Evolutionary conservation across 306 rosid genomes (phyloP).

Genomic region (Pyrus betulifolia): DNA sequence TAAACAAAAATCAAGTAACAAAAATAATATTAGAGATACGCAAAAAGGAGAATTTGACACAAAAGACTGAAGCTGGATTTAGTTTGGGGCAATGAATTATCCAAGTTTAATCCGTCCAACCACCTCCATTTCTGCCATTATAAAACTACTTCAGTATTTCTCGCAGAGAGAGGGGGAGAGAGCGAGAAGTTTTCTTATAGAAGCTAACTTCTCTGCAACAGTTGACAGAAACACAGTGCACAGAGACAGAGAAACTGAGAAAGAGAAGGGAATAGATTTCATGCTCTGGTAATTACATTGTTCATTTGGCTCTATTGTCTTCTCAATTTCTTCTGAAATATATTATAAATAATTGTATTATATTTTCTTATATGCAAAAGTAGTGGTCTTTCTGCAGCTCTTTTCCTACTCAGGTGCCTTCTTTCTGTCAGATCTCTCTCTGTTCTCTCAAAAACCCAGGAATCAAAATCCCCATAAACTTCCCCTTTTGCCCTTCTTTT

Average conservation of each 20-base stretch:
- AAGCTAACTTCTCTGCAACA: neutral
- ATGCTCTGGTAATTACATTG: neutral
- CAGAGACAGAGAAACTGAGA: neutral
- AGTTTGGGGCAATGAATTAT: neutral
- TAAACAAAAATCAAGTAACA: neutral
- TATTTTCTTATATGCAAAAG: neutral
- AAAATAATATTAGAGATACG: too few relatives aligned
- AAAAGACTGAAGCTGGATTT: neutral
- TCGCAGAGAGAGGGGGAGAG: too few relatives aligned
- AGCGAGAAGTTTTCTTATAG: neutral
- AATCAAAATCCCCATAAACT: neutral
- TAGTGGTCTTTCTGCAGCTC: neutral
- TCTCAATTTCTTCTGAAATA: neutral
- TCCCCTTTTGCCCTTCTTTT: neutral
- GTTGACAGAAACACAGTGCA: neutral
- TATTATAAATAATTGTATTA: neutral
- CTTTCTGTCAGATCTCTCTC: constrained; percentile 37
- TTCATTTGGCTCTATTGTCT: neutral
- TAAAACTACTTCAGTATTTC: neutral
- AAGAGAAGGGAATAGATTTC: neutral
- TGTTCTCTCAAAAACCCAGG: constrained; percentile 16
- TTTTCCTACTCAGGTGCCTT: constrained; percentile 2
- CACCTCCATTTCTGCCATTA: constrained; percentile 1
- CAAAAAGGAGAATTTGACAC: neutral
- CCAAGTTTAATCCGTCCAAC: neutral